A percentile compares a stretch with the other conserved stretches of the same genome.
Conservation (phyloP, 2,329 filamentous ascomycete species). For the Ceratocystis cacaofunesta region DNA sequence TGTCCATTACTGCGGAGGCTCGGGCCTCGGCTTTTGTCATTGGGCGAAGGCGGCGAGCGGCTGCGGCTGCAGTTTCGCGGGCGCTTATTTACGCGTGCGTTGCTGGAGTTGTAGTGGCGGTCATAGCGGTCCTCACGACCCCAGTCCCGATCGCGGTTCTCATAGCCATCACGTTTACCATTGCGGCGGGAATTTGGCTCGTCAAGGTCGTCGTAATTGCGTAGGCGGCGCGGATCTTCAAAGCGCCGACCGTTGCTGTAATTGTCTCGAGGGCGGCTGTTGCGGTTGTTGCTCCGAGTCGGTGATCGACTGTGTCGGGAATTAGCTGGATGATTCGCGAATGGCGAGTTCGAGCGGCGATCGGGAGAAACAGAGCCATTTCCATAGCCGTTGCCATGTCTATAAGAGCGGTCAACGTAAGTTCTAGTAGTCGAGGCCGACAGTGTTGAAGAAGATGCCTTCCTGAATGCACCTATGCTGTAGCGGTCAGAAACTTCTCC, state of each 20-base stretch:
- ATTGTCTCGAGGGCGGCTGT: conserved; percentile 38
- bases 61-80: conserved; percentile 35
- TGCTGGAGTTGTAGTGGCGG: conserved; percentile 26
- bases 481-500: not conserved
- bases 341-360: not conserved
- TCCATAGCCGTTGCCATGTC: conserved; percentile 29
- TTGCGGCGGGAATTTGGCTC: conserved; percentile 20
- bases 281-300: conserved; percentile 39
- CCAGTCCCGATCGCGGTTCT: conserved; percentile 37
- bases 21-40: conserved; percentile 25
- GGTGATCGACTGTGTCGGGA: conserved; percentile 3
- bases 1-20: conserved; percentile 21
- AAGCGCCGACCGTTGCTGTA: not conserved
- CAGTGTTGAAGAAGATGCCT: conserved; percentile 61
- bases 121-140: conserved; percentile 30
- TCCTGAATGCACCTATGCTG: conserved; percentile 29
- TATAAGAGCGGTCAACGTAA: conserved; percentile 86
- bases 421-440: conserved; percentile 53
- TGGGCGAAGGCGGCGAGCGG: conserved; percentile 32
- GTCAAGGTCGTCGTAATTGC: conserved; percentile 47
- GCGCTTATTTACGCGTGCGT: conserved; percentile 38
- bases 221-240: conserved; percentile 43
- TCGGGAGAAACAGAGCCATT: conserved; percentile 33
- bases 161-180: conserved; percentile 36
- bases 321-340: conserved; percentile 18